A percentile compares a stretch with the other conserved stretches of the same genome.
Evolutionary conservation across 2,329 filamentous ascomycete species (phyloP).

Genomic region (Nigrospora oryzae): DNA sequence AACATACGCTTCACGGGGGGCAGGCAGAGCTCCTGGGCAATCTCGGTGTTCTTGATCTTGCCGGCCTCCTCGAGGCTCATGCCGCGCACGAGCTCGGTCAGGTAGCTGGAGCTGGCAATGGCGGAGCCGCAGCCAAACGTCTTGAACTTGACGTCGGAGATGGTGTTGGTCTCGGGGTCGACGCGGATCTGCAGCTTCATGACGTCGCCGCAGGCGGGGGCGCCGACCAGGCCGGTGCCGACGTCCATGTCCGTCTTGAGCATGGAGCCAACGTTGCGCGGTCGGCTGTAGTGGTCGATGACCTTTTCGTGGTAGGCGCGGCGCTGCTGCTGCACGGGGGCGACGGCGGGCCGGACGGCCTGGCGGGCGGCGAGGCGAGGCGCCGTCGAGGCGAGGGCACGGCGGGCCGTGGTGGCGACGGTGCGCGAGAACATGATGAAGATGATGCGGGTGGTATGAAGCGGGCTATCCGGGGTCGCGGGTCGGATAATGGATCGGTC

Average conservation of each 20-base stretch:
- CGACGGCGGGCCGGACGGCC: slow-evolving; percentile 28
- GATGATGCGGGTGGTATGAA: background rate
- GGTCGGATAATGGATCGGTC: background rate
- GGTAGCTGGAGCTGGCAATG: slow-evolving; percentile 88
- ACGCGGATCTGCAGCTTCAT: slow-evolving; percentile 90
- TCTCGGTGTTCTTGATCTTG: slow-evolving; percentile 93
- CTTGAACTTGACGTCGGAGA: slow-evolving; percentile 77
- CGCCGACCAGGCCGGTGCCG: slow-evolving; percentile 70
- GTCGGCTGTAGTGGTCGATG: slow-evolving; percentile 75
- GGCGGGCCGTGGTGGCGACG: slow-evolving; percentile 22
- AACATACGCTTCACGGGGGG: slow-evolving; percentile 67
- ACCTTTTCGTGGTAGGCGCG: slow-evolving; percentile 49
- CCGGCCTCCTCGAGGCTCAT: slow-evolving; percentile 95
- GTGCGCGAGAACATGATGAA: slow-evolving; percentile 9
- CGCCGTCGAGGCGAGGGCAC: slow-evolving; percentile 30
- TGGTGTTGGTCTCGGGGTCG: slow-evolving; percentile 64
- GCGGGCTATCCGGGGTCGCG: slow-evolving; percentile 8
- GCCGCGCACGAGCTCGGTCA: slow-evolving; percentile 89
- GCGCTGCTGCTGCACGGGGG: slow-evolving; percentile 14
- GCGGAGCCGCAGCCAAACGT: slow-evolving; percentile 76
- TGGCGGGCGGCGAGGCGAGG: slow-evolving; percentile 30
- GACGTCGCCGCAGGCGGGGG: slow-evolving; percentile 86
- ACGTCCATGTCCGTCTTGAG: slow-evolving; percentile 63
- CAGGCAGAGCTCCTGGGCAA: slow-evolving; percentile 84
- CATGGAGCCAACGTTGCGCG: slow-evolving; percentile 73